These are phyloP conservation scores for Macrophomina tecta DNA, from an alignment of 2,329 filamentous ascomycete genomes.

Conservation along the genomic window DNA sequence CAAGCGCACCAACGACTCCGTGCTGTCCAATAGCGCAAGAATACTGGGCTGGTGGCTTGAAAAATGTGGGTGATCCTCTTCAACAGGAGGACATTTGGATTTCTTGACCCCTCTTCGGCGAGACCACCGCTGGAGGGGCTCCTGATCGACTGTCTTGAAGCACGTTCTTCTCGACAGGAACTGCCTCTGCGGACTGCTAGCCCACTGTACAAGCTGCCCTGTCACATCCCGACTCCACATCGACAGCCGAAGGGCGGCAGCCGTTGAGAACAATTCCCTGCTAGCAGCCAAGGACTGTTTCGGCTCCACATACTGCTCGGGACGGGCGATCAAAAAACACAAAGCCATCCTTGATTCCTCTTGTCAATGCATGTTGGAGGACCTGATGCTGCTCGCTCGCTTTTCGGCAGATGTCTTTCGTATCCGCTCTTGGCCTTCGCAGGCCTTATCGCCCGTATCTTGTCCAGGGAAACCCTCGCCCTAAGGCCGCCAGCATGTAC, in stretches of 20 bases:
- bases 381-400: not conserved
- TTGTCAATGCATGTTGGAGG: not conserved
- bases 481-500: not conserved
- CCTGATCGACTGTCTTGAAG: not conserved
- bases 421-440: not conserved
- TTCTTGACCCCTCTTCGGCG: not conserved
- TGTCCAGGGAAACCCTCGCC: slow-evolving; percentile 8
- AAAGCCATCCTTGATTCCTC: not conserved
- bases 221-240: slow-evolving; percentile 6
- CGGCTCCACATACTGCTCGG: slow-evolving; percentile 13
- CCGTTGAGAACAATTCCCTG: slow-evolving; percentile 9
- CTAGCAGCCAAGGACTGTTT: not conserved
- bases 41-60: not conserved
- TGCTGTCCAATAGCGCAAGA: not conserved
- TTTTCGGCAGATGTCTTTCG: not conserved
- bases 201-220: not conserved
- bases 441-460: not conserved
- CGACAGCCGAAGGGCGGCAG: not conserved
- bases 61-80: not conserved
- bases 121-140: not conserved
- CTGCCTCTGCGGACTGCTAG: not conserved
- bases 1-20: not conserved
- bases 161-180: not conserved
- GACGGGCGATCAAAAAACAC: slow-evolving; percentile 6
- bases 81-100: not conserved